Percentiles rank a stretch among this genome's conserved stretches.
Evolutionary conservation across 2,329 filamentous ascomycete species (phyloP).

Genomic region (Ophiosphaerella narmari): DNA sequence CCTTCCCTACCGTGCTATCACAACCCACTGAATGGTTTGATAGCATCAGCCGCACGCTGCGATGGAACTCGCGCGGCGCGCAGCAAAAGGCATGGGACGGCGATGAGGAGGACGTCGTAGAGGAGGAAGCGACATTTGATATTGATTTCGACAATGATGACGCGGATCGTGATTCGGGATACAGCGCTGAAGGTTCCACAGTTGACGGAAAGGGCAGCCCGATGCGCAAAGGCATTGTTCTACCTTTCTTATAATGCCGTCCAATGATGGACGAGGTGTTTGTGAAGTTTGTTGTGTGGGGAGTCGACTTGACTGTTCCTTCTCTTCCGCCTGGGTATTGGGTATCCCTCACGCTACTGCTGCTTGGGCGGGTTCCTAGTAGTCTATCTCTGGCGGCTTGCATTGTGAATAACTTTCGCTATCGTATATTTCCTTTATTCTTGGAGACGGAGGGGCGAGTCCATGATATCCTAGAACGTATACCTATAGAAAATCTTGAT

Average conservation of each 20-base stretch:
- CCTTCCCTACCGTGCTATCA: constrained; percentile 93
- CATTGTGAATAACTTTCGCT: background rate
- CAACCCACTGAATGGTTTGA: constrained; percentile 95
- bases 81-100: constrained; percentile 82
- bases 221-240: constrained; percentile 40
- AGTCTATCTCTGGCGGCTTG: constrained; percentile 4
- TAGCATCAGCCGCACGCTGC: constrained; percentile 85
- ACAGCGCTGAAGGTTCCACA: constrained; percentile 44
- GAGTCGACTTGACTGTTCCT: background rate
- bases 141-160: constrained; percentile 87
- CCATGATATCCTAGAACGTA: constrained; percentile 6
- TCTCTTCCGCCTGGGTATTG: constrained; percentile 1
- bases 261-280: background rate
- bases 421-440: background rate
- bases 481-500: constrained; percentile 1
- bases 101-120: constrained; percentile 51
- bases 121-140: constrained; percentile 73
- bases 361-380: constrained; percentile 33
- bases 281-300: background rate
- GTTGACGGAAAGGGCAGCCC: constrained; percentile 41
- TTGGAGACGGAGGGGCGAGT: background rate
- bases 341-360: constrained; percentile 14
- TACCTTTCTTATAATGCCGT: constrained; percentile 31
- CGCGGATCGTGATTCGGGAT: constrained; percentile 49
- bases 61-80: constrained; percentile 93